Base-by-base conservation (phyloP, 495 filamentous ascomycete species). In the Stereocaulon alpinum region DNA sequence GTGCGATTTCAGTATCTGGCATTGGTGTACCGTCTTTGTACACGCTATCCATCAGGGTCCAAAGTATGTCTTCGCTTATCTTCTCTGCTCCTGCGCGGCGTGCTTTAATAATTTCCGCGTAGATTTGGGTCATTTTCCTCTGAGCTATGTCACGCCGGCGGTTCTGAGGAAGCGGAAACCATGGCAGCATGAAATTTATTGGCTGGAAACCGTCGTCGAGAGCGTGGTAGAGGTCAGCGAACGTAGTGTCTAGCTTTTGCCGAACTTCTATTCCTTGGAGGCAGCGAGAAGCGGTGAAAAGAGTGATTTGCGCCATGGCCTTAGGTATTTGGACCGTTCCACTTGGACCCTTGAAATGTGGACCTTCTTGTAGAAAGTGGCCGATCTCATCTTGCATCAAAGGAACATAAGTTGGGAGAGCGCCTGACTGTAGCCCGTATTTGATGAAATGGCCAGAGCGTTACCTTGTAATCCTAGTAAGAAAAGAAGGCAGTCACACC, bases 141-240 rank as follows among this genome's bases (percentile, higher is more conserved):
- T 94, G 89, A 2, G 89, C 89, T 49, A 76, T 63, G 64, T 94
- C 88, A 37, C 89, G 85, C 62, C 82, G 81, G 61, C 84, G 84
- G 73, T 94, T 94, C 65, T 84, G 85, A 0, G 89, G 89, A 24
- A 91, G 79, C 12, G 89, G 89, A 41, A 85, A 85, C 88, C 87
- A 90, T 62, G 89, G 88, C 37, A 92, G 77, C 79, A 85, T 81
- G 70, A 94, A 92, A 72, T 94, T 94, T 69, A 90, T 80, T 0
- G 89, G 86, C 29, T 77, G 79, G 73, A 94, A 94, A 3, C 89
- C 89, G 72, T 85, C 85, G 66, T 94, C 89, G 18, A 94, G 80
- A 67, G 92, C 86, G 69, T 92, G 88, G 73, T 86, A 86, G 41
- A 92, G 77, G 24, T 80, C 76, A 30, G 89, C 89, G 58, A 92